phyloP scores from a whole-genome alignment of 257 asterid species.

The Nicotiana sylvestris region DNA sequence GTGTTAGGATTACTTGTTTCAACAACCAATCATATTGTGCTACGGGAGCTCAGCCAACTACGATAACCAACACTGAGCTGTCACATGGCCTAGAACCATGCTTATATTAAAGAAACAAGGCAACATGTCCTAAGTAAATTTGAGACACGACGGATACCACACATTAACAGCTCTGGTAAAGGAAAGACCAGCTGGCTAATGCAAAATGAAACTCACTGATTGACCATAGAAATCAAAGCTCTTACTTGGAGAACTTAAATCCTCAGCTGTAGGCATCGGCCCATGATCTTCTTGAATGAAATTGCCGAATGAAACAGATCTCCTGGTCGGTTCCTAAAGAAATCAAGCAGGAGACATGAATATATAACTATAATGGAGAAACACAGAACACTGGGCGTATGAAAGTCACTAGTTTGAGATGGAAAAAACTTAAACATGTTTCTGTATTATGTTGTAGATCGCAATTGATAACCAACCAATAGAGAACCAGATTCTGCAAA shows the following conservation, averaged over 20 bases:
- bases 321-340: conserved; percentile 39
- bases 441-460: neutral
- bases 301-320: conserved; percentile 21
- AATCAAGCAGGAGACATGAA: neutral
- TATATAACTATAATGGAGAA: conserved; percentile 5
- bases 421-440: neutral
- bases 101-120: neutral
- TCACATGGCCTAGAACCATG: neutral
- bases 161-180: neutral
- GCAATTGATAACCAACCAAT: conserved; percentile 3
- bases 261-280: conserved; percentile 30
- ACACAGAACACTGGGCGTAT: neutral
- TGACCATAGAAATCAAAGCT: conserved; percentile 7
- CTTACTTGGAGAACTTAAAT: conserved; percentile 49
- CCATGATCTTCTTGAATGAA: conserved; percentile 24
- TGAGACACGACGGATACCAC: neutral
- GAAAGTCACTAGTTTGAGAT: neutral
- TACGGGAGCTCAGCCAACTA: no score
- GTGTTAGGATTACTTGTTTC: no score
- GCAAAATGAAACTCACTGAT: neutral
- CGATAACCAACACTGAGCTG: neutral
- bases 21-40: no score
- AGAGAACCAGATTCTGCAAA: neutral
- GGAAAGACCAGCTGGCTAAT: conserved; percentile 2
- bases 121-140: neutral